A percentile compares a stretch with the other conserved stretches of the same genome.
Evolutionary conservation across 306 rosid genomes (phyloP).

Genomic region (Coriaria nepalensis): DNA sequence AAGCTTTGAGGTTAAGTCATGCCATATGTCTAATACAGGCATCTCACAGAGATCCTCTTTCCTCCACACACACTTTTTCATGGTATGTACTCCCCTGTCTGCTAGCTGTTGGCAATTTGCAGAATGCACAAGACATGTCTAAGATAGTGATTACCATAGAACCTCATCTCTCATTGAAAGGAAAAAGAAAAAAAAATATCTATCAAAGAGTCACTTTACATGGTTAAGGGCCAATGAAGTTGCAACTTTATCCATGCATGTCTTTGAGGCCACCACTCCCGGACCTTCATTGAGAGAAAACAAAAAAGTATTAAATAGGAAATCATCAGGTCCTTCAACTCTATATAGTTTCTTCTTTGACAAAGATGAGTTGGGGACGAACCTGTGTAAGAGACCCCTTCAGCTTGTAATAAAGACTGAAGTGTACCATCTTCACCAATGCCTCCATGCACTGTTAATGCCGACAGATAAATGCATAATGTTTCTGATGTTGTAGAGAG

Average conservation of each 20-base stretch:
- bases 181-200: conserved; percentile 4
- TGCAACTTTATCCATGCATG: conserved; percentile 90
- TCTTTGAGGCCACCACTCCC: conserved; percentile 61
- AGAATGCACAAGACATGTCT: conserved; percentile 8
- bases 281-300: conserved; percentile 55
- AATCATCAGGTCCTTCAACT: conserved; percentile 11
- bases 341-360: conserved; percentile 2
- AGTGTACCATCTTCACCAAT: conserved; percentile 95
- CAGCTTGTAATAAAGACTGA: conserved; percentile 73
- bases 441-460: conserved; percentile 85
- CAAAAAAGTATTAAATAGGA: neutral
- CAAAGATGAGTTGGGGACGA: conserved; percentile 12
- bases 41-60: conserved; percentile 38
- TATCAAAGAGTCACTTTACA: conserved; percentile 30
- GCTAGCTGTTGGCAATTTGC: conserved; percentile 41
- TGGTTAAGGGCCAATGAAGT: conserved; percentile 69
- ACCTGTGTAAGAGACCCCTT: conserved; percentile 88
- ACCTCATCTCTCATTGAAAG: conserved; percentile 3
- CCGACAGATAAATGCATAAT: conserved; percentile 11
- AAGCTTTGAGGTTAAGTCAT: conserved; percentile 54
- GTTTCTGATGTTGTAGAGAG: neutral
- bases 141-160: neutral
- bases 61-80: conserved; percentile 47
- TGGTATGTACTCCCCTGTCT: conserved; percentile 69
- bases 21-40: conserved; percentile 48